Evolutionary conservation across 2,329 filamentous ascomycete genomes (phyloP), one percentile per base, ranked within the genome.

Genomic region (Penicillium corylophilum): DNA sequence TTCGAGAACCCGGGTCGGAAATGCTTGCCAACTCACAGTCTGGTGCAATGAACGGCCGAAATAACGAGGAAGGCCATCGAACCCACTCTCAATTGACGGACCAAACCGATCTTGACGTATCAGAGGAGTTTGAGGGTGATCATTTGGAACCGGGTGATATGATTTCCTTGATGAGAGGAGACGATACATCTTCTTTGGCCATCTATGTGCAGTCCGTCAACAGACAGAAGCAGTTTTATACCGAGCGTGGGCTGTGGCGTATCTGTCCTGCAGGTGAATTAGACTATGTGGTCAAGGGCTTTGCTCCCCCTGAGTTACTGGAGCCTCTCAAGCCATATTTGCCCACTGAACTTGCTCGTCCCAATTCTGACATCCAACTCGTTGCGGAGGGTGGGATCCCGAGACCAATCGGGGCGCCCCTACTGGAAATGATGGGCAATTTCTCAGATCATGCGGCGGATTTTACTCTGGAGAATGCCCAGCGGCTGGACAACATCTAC

Each of bases 281-380:
- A 7, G 73, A 76, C 41, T 83, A 78, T 59, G 71, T 77, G 9
- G 69, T 83, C 10, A 75, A 78, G 43, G 68, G 70, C 22, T 82
- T 80, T 57, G 72, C 79, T 9, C 66, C 77, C 24, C 69, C 68
- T 2, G 65, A 74, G 24, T 55, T 77, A 23, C 56, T 85, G 3
- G 61, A 75, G 12, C 71, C 75, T 2, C 62, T 85, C 3, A 51
- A 79, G 9, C 75, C 78, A 4, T 78, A 79, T 62, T 69, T 85
- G 3, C 83, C 83, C 0, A 62, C 67, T 28, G 36, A 46, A 1
- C 48, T 62, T 13, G 63, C 71, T 5, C 48, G 62, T 44, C 49
- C 65, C 31, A 61, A 61, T 13, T 38, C 51, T 5, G 60, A 69
- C 22, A 62, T 73, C 31, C 72, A 75, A 48, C 53, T 64, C n/a